phyloP scores from a whole-genome alignment of 148 eudicot genomes.

The Chenopodium album region DNA sequence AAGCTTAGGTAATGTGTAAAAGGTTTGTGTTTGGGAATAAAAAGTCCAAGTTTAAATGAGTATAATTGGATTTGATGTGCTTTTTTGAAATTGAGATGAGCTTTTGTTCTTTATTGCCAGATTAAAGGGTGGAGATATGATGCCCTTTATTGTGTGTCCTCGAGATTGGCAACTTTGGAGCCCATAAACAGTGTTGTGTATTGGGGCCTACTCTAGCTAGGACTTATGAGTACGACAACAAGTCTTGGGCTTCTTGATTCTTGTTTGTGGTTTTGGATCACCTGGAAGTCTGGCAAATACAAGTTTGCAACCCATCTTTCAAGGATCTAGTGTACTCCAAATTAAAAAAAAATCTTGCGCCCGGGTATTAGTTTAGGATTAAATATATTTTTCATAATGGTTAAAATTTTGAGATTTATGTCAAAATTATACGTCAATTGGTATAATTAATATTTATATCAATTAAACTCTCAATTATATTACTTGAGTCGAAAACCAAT shows the following conservation, averaged over 20 bases:
- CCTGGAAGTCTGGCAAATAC: too few relatives aligned
- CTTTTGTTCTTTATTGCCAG: constrained; percentile 24
- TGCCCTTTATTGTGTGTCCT: constrained; percentile 13
- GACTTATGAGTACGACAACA: too few relatives aligned
- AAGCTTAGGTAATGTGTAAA: constrained; percentile 20
- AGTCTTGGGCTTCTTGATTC: background rate
- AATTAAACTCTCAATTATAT: too few relatives aligned
- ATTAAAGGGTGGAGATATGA: constrained; percentile 11
- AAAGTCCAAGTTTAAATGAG: constrained; percentile 4
- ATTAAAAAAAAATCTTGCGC: too few relatives aligned
- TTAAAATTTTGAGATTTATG: too few relatives aligned
- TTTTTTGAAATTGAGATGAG: constrained; percentile 20
- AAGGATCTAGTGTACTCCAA: too few relatives aligned
- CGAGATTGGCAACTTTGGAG: constrained; percentile 20
- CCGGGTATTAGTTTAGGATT: too few relatives aligned
- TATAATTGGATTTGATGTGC: constrained; percentile 14
- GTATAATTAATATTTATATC: too few relatives aligned
- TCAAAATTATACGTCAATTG: too few relatives aligned
- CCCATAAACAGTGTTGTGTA: background rate
- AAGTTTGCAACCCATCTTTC: background rate
- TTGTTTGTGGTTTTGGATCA: too few relatives aligned
- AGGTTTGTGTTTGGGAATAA: constrained; percentile 18
- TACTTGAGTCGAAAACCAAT: too few relatives aligned
- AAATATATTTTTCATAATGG: too few relatives aligned
- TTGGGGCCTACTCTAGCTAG: background rate